Conservation (phyloP, 192 early-diverging fungal species). For the Dissophora ornata region DNA sequence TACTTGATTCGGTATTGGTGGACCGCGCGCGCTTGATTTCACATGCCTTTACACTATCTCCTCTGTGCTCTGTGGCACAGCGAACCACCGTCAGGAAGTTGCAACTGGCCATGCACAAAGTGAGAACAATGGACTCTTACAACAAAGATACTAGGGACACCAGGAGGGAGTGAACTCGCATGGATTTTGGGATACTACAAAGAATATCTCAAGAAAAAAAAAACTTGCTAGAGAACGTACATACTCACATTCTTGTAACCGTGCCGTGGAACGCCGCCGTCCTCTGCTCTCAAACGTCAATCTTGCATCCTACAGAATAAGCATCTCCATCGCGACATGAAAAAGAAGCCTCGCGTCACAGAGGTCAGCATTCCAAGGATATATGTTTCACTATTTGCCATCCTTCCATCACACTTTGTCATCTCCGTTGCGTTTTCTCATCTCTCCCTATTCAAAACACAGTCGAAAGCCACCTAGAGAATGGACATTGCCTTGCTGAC, state of each 20-base stretch:
- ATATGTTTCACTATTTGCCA: not conserved
- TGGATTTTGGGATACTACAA: too few relatives aligned
- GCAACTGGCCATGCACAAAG: too few relatives aligned
- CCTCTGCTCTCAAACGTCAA: not conserved
- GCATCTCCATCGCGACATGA: constrained; percentile 62
- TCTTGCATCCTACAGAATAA: constrained; percentile 43
- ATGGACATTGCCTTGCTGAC: not conserved
- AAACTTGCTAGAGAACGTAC: constrained; percentile 3
- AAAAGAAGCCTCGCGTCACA: constrained; percentile 58
- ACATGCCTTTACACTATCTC: too few relatives aligned
- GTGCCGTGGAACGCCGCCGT: constrained; percentile 14
- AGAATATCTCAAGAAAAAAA: not conserved
- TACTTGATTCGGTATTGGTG: too few relatives aligned
- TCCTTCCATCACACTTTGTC: too few relatives aligned
- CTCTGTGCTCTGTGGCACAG: too few relatives aligned
- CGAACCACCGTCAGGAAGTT: too few relatives aligned
- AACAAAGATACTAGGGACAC: too few relatives aligned
- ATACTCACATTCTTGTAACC: constrained; percentile 30
- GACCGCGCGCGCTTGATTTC: too few relatives aligned
- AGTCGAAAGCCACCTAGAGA: too few relatives aligned
- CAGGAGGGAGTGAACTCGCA: too few relatives aligned
- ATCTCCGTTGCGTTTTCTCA: not conserved
- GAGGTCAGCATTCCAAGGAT: constrained; percentile 49
- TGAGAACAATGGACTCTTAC: too few relatives aligned
- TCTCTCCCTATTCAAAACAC: not conserved